Percentiles rank a stretch among this genome's conserved stretches.
phyloP scores from a whole-genome alignment of 352 stramenopile species.

The Albugo candida region DNA sequence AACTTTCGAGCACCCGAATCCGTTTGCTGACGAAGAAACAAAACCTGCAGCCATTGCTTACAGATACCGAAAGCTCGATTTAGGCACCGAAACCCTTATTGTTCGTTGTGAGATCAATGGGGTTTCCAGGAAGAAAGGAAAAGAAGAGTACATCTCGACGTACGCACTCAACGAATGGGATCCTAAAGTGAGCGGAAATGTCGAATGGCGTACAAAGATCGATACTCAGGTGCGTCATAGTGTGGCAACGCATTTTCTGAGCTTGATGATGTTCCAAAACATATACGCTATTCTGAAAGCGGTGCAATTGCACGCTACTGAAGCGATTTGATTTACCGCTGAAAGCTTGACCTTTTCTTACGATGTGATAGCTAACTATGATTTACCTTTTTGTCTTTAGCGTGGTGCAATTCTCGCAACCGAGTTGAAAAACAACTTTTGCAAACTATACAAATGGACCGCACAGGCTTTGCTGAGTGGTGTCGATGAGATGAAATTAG shows the following conservation, averaged over 20 bases:
- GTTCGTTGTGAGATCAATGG: slow-evolving; percentile 91
- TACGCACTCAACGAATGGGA: slow-evolving; percentile 97
- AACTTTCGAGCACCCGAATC: slow-evolving; percentile 61
- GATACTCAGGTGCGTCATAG: slow-evolving; percentile 63
- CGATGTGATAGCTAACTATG: slow-evolving; percentile 3
- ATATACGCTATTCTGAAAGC: slow-evolving; percentile 7
- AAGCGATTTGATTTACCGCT: background rate
- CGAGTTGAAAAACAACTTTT: slow-evolving; percentile 98
- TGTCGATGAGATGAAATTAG: slow-evolving; percentile 96
- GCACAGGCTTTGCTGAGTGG: slow-evolving; percentile 89
- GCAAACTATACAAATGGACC: slow-evolving; percentile 96
- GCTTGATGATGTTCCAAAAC: slow-evolving; percentile 26
- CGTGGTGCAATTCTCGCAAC: slow-evolving; percentile 91
- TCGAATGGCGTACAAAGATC: slow-evolving; percentile 95
- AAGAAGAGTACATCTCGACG: slow-evolving; percentile 84
- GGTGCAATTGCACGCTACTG: slow-evolving; percentile 7
- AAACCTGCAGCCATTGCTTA: slow-evolving; percentile 88
- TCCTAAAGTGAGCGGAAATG: slow-evolving; percentile 68
- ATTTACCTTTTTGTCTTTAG: slow-evolving; percentile 21
- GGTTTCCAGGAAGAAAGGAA: slow-evolving; percentile 67
- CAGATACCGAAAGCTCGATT: slow-evolving; percentile 92
- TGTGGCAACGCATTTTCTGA: slow-evolving; percentile 4
- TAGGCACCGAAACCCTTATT: slow-evolving; percentile 82
- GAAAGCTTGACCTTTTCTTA: slow-evolving; percentile 5
- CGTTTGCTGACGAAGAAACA: slow-evolving; percentile 90